Percentiles rank a stretch among this genome's conserved stretches.
Evolutionary conservation across 345 rosid genomes (phyloP).

Genomic region (Brassica nigra): DNA sequence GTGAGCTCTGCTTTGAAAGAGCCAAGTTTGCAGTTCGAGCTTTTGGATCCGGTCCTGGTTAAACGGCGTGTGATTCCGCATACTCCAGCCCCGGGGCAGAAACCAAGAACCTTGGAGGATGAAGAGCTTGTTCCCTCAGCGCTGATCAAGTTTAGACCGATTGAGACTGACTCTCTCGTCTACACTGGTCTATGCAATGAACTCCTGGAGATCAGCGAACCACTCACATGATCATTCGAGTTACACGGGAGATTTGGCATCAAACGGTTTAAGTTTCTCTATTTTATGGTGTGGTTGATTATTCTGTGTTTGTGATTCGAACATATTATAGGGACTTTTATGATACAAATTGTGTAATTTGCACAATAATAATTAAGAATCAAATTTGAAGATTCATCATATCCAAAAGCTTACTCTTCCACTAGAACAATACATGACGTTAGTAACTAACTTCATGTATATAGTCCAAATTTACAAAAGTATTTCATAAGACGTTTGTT

Average conservation of each 20-base stretch:
- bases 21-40: constrained; percentile 76
- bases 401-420: background rate
- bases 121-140: constrained; percentile 91
- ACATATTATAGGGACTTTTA: constrained; percentile 4
- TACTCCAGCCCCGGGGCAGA: constrained; percentile 54
- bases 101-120: constrained; percentile 60
- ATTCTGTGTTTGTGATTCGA: constrained; percentile 4
- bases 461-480: background rate
- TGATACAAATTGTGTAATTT: constrained; percentile 1
- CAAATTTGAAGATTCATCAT: constrained; percentile 9
- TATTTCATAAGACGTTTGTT: background rate
- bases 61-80: constrained; percentile 70
- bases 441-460: background rate
- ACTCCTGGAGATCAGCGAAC: constrained; percentile 66
- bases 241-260: background rate
- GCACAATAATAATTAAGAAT: background rate
- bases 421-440: constrained; percentile 3
- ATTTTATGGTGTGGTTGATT: background rate
- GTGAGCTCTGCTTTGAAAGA: constrained; percentile 85
- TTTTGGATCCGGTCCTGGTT: constrained; percentile 65
- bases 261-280: background rate
- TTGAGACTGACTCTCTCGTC: constrained; percentile 63
- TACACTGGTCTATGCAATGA: constrained; percentile 80
- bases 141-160: constrained; percentile 77
- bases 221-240: constrained; percentile 39